Percentiles rank a stretch among this genome's conserved stretches.
phyloP scores from a whole-genome alignment of 1,284 basidiomycete species.

The Ustilago shanxiensis region DNA sequence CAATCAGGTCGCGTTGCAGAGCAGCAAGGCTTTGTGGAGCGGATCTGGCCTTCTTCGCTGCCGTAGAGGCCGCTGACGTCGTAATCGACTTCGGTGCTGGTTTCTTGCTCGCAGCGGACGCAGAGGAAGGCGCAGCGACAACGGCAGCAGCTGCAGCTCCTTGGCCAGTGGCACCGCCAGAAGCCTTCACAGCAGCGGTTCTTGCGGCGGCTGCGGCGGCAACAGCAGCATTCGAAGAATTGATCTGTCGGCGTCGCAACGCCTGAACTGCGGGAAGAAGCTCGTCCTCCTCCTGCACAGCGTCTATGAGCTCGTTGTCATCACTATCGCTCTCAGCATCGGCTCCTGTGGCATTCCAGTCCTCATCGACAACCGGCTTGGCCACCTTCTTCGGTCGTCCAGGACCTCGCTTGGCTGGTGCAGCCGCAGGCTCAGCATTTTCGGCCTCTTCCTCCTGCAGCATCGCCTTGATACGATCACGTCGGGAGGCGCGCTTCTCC shows the following conservation, averaged over 20 bases:
- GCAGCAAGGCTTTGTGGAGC: conserved; percentile 8
- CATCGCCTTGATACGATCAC: conserved; percentile 42
- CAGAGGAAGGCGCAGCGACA: background rate
- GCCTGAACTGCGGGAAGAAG: conserved; percentile 39
- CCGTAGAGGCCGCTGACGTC: conserved; percentile 1
- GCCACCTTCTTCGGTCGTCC: conserved; percentile 31
- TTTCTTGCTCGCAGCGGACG: background rate
- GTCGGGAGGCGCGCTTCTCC: conserved; percentile 34
- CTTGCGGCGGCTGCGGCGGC: conserved; percentile 12
- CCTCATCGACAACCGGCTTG: conserved; percentile 33
- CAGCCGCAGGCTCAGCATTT: background rate
- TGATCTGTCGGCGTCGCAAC: conserved; percentile 23
- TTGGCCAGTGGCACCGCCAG: background rate
- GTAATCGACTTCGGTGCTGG: background rate
- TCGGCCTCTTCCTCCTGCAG: conserved; percentile 25
- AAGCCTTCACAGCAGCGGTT: conserved; percentile 10
- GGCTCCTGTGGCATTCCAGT: conserved; percentile 22
- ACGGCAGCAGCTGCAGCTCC: background rate
- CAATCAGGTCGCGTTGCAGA: conserved; percentile 36
- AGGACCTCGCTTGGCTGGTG: conserved; percentile 26
- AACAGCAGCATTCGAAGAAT: conserved; percentile 22
- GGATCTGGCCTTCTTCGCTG: conserved; percentile 18
- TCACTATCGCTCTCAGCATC: conserved; percentile 38
- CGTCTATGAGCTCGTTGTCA: conserved; percentile 28
- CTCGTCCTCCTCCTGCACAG: conserved; percentile 39